A percentile compares a stretch with the other conserved stretches of the same genome.
These are phyloP conservation scores for Magnolia officinalis DNA, from an alignment of 164 flowering plant species.

Conservation along the genomic window DNA sequence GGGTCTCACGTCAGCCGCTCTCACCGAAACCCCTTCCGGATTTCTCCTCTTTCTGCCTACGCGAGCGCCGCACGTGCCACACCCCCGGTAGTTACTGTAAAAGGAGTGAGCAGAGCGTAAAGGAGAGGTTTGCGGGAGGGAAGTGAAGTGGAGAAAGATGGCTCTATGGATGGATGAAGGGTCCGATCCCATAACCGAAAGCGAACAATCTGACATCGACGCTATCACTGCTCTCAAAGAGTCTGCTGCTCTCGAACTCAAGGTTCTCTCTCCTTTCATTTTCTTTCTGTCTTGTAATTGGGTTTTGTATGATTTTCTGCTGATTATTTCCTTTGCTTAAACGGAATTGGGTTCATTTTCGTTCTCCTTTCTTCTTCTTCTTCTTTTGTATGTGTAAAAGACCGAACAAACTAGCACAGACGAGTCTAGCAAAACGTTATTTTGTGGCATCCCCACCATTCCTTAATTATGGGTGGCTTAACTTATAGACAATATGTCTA, in stretches of 20 bases:
- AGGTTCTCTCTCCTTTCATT: slow-evolving; percentile 37
- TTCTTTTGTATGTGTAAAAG: too few relatives aligned
- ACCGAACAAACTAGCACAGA: too few relatives aligned
- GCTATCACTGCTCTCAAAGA: slow-evolving; percentile 83
- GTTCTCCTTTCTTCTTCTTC: too few relatives aligned
- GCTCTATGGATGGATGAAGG: slow-evolving; percentile 71
- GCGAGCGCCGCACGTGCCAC: too few relatives aligned
- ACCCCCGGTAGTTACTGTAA: too few relatives aligned
- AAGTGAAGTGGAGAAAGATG: slow-evolving; percentile 27
- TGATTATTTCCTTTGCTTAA: not conserved
- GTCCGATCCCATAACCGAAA: slow-evolving; percentile 62
- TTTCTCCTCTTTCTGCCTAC: too few relatives aligned
- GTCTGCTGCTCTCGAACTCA: slow-evolving; percentile 74
- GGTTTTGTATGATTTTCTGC: not conserved
- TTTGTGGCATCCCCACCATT: too few relatives aligned
- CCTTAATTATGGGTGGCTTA: too few relatives aligned
- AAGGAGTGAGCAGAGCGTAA: not conserved
- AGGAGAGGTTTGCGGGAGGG: not conserved
- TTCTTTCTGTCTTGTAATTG: not conserved
- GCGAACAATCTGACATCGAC: slow-evolving; percentile 68
- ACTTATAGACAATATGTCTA: too few relatives aligned
- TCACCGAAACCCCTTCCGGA: too few relatives aligned
- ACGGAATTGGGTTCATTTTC: not conserved
- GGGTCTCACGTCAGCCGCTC: too few relatives aligned
- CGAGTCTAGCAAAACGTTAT: too few relatives aligned